These are phyloP conservation scores for Pisolithus tinctorius DNA, from an alignment of 768 basidiomycete species.

Conservation along the genomic window DNA sequence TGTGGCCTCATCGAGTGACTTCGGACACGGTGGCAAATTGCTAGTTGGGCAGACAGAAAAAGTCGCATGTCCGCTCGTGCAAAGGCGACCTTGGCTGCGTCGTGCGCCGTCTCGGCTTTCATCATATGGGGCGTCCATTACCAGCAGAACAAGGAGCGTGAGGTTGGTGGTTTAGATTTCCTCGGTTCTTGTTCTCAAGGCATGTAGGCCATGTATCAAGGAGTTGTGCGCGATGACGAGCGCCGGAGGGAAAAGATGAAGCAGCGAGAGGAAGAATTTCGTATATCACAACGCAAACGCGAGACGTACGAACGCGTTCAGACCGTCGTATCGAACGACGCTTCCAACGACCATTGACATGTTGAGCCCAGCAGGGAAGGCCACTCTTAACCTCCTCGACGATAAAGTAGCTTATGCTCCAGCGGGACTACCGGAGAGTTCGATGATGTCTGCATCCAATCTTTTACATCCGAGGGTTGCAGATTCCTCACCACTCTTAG, in stretches of 20 bases:
- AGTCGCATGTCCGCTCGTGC: constrained; percentile 57
- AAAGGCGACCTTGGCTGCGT: constrained; percentile 64
- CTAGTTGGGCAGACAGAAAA: background rate
- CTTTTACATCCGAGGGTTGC: too few species aligned
- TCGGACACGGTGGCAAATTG: constrained; percentile 12
- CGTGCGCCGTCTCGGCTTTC: constrained; percentile 54
- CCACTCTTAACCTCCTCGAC: too few species aligned
- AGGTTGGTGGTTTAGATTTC: constrained; percentile 37
- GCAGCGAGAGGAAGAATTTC: constrained; percentile 55
- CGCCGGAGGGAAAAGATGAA: constrained; percentile 66
- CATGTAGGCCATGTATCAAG: constrained; percentile 80
- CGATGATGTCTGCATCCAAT: too few species aligned
- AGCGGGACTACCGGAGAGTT: too few species aligned
- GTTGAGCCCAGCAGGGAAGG: background rate
- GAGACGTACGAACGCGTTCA: constrained; percentile 59
- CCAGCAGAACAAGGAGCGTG: constrained; percentile 76
- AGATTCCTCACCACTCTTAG: too few species aligned
- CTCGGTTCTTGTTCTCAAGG: constrained; percentile 4
- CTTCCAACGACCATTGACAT: constrained; percentile 2
- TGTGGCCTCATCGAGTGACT: constrained; percentile 13
- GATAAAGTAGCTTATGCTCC: too few species aligned
- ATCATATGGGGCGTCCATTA: constrained; percentile 89
- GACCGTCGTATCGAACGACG: constrained; percentile 17
- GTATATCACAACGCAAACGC: constrained; percentile 56
- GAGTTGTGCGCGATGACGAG: constrained; percentile 85